A percentile compares a stretch with the other conserved stretches of the same genome.
Evolutionary conservation across 768 basidiomycete species (phyloP).

Genomic region (Tulasnella sp.): DNA sequence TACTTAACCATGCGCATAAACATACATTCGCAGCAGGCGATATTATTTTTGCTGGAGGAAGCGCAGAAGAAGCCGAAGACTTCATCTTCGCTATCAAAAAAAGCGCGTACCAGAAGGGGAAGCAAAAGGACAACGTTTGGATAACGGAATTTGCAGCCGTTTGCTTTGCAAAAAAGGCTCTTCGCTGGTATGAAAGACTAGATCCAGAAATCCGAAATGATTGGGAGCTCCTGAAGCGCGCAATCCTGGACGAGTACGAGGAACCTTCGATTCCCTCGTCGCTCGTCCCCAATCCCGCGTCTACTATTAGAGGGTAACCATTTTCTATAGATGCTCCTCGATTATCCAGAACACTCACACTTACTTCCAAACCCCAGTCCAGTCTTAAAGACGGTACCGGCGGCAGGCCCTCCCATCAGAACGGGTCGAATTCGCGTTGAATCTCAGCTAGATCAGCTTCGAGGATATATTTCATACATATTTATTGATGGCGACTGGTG

Average conservation of each 20-base stretch:
- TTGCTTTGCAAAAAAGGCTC: conserved; percentile 1
- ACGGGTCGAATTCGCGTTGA: not conserved
- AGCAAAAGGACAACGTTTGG: conserved; percentile 6
- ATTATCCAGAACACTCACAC: not conserved
- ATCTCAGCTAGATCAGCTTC: not conserved
- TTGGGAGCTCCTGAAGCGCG: not conserved
- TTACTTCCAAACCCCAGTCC: not conserved
- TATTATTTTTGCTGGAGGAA: not conserved
- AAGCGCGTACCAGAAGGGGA: conserved; percentile 1
- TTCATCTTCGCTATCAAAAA: conserved; percentile 7
- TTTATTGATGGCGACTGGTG: not conserved
- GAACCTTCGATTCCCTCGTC: not conserved
- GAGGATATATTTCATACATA: not conserved
- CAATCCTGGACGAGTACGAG: not conserved
- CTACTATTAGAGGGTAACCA: not conserved
- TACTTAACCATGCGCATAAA: not conserved
- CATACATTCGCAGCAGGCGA: not conserved
- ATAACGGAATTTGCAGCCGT: not conserved
- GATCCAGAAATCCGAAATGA: not conserved
- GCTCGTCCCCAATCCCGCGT: not conserved
- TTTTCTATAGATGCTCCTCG: not conserved
- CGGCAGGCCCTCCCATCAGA: not conserved
- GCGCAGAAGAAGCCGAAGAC: not conserved
- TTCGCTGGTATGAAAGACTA: conserved; percentile 3
- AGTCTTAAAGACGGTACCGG: not conserved